Conservation (phyloP, 176 grass and related monocot species). For the Oryza glaberrima region DNA sequence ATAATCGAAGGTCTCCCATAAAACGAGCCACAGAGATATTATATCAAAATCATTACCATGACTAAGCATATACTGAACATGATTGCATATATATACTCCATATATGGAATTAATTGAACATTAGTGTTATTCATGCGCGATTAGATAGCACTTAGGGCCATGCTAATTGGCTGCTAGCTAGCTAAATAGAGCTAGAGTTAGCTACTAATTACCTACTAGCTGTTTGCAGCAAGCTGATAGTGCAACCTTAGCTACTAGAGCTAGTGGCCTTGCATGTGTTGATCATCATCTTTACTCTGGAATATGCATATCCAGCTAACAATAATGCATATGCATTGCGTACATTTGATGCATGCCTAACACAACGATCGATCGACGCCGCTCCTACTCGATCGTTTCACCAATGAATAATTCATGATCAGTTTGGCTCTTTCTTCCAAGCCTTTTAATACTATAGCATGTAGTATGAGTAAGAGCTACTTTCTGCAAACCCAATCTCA, state of each 20-base stretch:
- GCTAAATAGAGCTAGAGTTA: neutral
- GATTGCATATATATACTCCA: too few species aligned
- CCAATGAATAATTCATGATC: slow-evolving; percentile 10
- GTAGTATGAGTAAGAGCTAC: neutral
- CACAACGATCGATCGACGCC: neutral
- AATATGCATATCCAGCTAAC: slow-evolving; percentile 27
- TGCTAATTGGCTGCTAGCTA: neutral
- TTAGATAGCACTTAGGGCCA: neutral
- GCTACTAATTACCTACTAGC: neutral
- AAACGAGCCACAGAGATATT: too few species aligned
- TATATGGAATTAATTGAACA: neutral
- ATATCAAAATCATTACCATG: too few species aligned
- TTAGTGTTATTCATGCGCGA: neutral
- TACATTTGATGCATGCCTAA: neutral
- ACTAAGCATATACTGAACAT: too few species aligned
- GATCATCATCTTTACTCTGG: neutral
- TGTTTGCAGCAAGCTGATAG: slow-evolving; percentile 38
- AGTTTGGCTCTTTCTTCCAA: slow-evolving; percentile 26
- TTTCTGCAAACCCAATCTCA: neutral
- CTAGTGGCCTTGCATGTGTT: slow-evolving; percentile 37
- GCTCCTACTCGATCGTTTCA: neutral
- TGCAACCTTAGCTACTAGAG: slow-evolving; percentile 32
- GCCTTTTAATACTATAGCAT: neutral
- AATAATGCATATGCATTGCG: neutral
- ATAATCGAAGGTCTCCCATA: too few species aligned